Base-by-base conservation (phyloP, 2,329 filamentous ascomycete genomes). In the Sporothrix phasma region DNA sequence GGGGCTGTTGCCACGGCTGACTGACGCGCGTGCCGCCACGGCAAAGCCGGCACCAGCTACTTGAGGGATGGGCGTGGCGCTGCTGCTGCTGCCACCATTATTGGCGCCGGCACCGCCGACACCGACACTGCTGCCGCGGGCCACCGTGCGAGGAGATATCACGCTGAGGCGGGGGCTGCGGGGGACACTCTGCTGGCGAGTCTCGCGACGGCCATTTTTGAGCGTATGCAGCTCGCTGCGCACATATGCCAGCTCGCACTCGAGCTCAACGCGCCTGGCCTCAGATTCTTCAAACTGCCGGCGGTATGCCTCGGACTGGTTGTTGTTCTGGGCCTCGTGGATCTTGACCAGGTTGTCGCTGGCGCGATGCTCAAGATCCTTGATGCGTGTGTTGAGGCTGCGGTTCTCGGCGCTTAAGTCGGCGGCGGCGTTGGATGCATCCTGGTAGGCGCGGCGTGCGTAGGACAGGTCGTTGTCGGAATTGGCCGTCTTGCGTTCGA, bases 361-460 rank as follows among this genome's bases (percentile, higher is more conserved):
- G 2, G 79, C 77, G 62, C 73, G 76, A 46, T 73, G 74, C 54
- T 72, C 68, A 1, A 84, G 75, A 4, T 77, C 74, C 22, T 73
- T 72, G 17, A 79, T 73, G 29, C 75, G 73, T 10, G 70, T 70
- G 61, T 76, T 75, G 2, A 87, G 75, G 7, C 76, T 73, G 19
- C 72, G 72, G 67, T 81, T 82, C 69, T 84, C 79, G 1, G 73
- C 69, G 22, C 74, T 73, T 2, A 84, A 73, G 17, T 77, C 75
- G 15, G 75, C 74, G 2, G 78, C 79, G 1, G 76, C 72, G 37
- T 78, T 77, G 8, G 82, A 84, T 0, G 81, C 80, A 24, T 81
- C 76, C 68, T 88, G 86, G 69, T 88, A 89, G 10, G 80, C 76
- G 3, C 78, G 77, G 61, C 83, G 80, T 13, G 79, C 75, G 69